Percentiles rank a stretch among this genome's conserved stretches.
Evolutionary conservation across 257 asterid genomes (phyloP).

Genomic region (Solanum raphanifolium): DNA sequence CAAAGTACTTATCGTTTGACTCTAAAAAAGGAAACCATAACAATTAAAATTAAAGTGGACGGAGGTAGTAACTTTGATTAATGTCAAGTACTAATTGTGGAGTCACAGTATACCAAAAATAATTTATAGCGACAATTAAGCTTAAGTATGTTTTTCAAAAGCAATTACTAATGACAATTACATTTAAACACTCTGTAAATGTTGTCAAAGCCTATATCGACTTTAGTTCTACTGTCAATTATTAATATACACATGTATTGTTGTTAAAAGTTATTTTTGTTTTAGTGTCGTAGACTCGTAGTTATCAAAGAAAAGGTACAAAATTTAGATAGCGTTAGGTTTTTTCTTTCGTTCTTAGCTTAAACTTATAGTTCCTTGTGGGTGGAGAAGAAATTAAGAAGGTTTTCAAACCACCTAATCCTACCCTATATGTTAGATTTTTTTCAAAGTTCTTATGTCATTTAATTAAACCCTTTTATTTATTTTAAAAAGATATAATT

Average conservation of each 20-base stretch:
- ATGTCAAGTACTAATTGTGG: neutral
- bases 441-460: constrained; percentile 19
- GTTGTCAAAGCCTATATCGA: neutral
- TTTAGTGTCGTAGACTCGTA: neutral
- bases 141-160: too few relatives aligned
- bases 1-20: too few relatives aligned
- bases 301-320: constrained; percentile 10
- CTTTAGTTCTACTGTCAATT: too few relatives aligned
- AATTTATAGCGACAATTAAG: neutral
- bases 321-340: neutral
- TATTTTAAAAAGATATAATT: neutral
- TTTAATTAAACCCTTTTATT: neutral
- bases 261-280: too few relatives aligned
- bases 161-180: too few relatives aligned
- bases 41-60: too few relatives aligned
- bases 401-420: constrained; percentile 9
- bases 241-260: too few relatives aligned
- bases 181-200: too few relatives aligned
- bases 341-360: neutral
- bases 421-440: constrained; percentile 5
- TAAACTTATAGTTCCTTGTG: neutral
- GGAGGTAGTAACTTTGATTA: neutral
- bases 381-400: neutral
- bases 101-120: neutral
- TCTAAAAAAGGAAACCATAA: too few relatives aligned